Percentiles rank a stretch among this genome's conserved stretches.
Evolutionary conservation across 805 yeast genomes (phyloP).

Genomic region (Saccharomycopsis sp.): DNA sequence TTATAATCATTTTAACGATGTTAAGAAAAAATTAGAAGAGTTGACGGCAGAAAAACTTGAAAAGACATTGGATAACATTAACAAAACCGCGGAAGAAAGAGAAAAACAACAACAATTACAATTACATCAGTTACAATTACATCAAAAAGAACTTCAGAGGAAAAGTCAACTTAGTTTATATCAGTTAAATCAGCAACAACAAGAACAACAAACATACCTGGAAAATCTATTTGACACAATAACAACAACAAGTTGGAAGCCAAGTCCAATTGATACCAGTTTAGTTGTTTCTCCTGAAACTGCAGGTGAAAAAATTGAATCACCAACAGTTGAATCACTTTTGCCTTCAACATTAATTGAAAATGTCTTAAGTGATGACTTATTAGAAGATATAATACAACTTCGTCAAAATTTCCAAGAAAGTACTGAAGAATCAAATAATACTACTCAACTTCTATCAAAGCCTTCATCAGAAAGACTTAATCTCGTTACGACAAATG

Average conservation of each 20-base stretch:
- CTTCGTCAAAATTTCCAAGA: conserved; percentile 4
- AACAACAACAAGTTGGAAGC: no score
- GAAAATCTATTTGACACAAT: no score
- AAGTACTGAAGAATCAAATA: background rate
- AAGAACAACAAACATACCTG: no score
- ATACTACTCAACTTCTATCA: no score
- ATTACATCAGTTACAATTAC: background rate
- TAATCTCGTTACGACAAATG: no score
- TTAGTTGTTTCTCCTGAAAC: background rate
- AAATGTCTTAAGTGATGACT: conserved; percentile 4
- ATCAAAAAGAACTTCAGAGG: background rate
- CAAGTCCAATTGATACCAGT: no score
- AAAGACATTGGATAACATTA: conserved; percentile 8
- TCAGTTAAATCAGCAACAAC: no score
- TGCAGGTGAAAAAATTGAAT: background rate
- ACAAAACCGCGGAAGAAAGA: conserved; percentile 9
- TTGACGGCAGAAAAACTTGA: conserved; percentile 9
- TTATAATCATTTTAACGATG: conserved; percentile 4
- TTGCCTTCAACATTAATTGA: conserved; percentile 14
- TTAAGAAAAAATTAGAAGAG: conserved; percentile 6
- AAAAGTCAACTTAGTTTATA: background rate
- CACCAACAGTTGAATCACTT: conserved; percentile 11
- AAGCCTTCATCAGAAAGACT: no score
- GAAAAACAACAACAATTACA: conserved; percentile 14
- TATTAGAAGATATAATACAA: conserved; percentile 12